Conservation (phyloP, 1,284 basidiomycete species). For the Heterobasidion occidentale region DNA sequence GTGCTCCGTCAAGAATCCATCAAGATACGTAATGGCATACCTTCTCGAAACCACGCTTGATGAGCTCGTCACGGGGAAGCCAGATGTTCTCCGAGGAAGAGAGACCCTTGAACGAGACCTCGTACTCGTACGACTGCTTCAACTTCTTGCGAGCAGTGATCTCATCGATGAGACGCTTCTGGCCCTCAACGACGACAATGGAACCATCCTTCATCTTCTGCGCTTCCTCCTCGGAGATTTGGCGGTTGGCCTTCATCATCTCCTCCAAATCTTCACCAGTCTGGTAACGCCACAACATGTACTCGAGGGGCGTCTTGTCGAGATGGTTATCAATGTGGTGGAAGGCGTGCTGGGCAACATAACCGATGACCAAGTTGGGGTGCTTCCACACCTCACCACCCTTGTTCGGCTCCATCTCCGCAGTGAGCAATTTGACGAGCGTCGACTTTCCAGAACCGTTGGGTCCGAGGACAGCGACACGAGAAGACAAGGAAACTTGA, state of each 20-base stretch:
- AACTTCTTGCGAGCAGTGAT: conserved; percentile 91
- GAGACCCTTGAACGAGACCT: conserved; percentile 89
- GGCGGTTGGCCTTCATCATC: conserved; percentile 85
- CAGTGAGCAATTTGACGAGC: conserved; percentile 97
- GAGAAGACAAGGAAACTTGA: conserved; percentile 94
- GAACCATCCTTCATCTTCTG: conserved; percentile 97
- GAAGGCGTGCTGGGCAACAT: conserved; percentile 98
- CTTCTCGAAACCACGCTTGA: conserved; percentile 97
- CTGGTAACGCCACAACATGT: conserved; percentile 99
- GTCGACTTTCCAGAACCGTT: conserved; percentile 99
- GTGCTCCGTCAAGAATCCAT: conserved; percentile 9
- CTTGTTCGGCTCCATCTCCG: conserved; percentile 94
- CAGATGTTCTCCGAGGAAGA: conserved; percentile 95
- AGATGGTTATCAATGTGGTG: conserved; percentile 98
- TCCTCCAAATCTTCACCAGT: conserved; percentile 98
- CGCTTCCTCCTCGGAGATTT: conserved; percentile 83
- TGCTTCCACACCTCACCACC: conserved; percentile 98
- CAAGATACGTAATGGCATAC: conserved; percentile 28
- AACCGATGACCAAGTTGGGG: conserved; percentile 98
- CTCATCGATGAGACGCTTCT: conserved; percentile 94
- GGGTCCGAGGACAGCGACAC: conserved; percentile 94
- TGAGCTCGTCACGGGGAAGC: conserved; percentile 91
- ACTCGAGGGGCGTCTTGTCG: conserved; percentile 97
- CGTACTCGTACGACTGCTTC: conserved; percentile 99
- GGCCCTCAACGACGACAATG: conserved; percentile 82